phyloP scores from a whole-genome alignment of 1,284 basidiomycete species.

The Microbotryum saponariae region DNA sequence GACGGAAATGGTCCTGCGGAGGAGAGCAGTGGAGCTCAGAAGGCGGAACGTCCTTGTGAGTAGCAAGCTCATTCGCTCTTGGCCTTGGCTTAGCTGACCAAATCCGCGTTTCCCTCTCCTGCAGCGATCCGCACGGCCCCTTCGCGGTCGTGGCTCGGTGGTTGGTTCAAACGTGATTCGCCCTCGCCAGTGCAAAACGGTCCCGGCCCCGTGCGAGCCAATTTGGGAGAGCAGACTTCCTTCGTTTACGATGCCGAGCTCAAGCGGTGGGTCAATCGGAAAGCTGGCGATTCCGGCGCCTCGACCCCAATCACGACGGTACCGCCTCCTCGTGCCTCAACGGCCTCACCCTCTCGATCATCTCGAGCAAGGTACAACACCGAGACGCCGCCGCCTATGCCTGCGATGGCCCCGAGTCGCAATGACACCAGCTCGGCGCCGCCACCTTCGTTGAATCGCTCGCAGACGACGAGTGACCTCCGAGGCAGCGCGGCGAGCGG shows the following conservation, averaged over 20 bases:
- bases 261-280: conserved; percentile 95
- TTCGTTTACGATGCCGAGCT: conserved; percentile 93
- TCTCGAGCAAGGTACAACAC: conserved; percentile 41
- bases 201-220: conserved; percentile 70
- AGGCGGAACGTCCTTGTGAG: conserved; percentile 15
- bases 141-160: conserved; percentile 60
- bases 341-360: conserved; percentile 61
- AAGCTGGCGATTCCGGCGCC: conserved; percentile 56
- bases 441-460: conserved; percentile 21
- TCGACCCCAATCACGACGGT: conserved; percentile 48
- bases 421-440: conserved; percentile 2
- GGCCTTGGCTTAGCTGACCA: neutral
- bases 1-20: conserved; percentile 1
- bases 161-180: conserved; percentile 47
- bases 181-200: conserved; percentile 40
- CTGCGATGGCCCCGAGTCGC: conserved; percentile 10
- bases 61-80: neutral
- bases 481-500: too few species aligned
- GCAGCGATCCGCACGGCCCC: conserved; percentile 30
- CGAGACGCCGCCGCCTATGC: conserved; percentile 22
- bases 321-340: conserved; percentile 63
- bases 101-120: neutral
- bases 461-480: conserved; percentile 21
- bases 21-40: conserved; percentile 34
- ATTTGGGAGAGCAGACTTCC: conserved; percentile 80